Evolutionary conservation across 306 rosid genomes (phyloP), one percentile per base, ranked within the genome.

Genomic region (Oxytropis ochrocephala): DNA sequence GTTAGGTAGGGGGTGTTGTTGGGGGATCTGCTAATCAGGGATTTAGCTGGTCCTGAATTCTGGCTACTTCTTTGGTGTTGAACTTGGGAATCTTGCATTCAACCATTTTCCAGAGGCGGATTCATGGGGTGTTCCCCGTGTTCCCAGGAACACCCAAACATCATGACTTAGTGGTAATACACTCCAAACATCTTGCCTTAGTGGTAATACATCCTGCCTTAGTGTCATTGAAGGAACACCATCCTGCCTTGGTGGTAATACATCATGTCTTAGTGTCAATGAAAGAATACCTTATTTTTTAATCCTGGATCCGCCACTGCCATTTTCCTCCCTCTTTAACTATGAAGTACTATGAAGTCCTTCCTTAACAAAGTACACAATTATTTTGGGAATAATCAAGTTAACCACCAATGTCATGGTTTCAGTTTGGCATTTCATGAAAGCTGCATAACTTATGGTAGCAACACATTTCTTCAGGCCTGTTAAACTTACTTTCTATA

Each of bases 351-450:
- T 48, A 30, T 57, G 4, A 32, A 13, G 47, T 41, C 47, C 32
- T 44, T 78, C 32, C 44, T 44, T 35, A 6, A 32, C 29, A 48
- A 44, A 13, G 7, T 29, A 43, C 41, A 64, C 36, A 33, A 53
- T 0, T 7, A 36, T 43, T 29, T 9, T 11, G 51, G 46, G 13
- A 38, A 60, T 72, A 41, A 29, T 65, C 47, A 51, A 30, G 52
- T 57, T 59, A 42, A 49, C 53, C 21, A 27, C 17, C 13, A 17
- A 57, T 57, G 19, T 39, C 66, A 21, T 46, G 38, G 21, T 67
- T 72, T 46, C 43, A 30, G 64, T 71, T 55, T 71, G 53, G 32
- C 33, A 72, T 48, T 12, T 39, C 63, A 13, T 56, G 82, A 36
- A 52, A 54, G 60, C 61, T 70, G 24, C 72, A 32, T 10, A 61